Conservation (phyloP, 148 eudicot genomes). For the Rhododendron ferrugineum region DNA sequence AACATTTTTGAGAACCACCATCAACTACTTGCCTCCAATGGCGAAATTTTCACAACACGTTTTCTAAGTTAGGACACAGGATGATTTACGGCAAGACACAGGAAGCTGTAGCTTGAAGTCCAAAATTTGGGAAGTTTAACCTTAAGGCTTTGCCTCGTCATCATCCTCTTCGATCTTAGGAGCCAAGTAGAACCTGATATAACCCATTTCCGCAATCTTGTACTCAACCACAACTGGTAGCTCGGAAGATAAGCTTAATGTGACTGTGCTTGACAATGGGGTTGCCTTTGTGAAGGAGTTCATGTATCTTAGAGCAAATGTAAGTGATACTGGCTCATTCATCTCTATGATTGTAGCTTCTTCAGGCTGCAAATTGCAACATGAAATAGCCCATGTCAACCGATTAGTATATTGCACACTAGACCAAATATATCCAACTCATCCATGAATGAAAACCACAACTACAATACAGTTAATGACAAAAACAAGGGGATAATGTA, state of each 20-base stretch:
- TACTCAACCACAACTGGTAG: slow-evolving; percentile 67
- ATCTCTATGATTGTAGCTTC: slow-evolving; percentile 51
- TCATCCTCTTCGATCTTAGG: slow-evolving; percentile 75
- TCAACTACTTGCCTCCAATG: not conserved
- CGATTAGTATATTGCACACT: not conserved
- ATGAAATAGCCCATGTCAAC: not conserved
- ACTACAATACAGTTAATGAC: not conserved
- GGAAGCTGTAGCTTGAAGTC: not conserved
- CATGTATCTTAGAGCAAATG: slow-evolving; percentile 65
- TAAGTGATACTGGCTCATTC: slow-evolving; percentile 41
- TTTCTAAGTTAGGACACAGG: not conserved
- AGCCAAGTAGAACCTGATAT: slow-evolving; percentile 65
- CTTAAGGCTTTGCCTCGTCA: slow-evolving; percentile 22
- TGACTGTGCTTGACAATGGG: slow-evolving; percentile 49
- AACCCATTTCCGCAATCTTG: slow-evolving; percentile 70
- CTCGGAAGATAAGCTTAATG: slow-evolving; percentile 52
- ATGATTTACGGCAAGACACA: not conserved
- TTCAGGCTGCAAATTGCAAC: slow-evolving; percentile 44
- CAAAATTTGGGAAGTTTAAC: not conserved
- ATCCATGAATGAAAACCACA: not conserved
- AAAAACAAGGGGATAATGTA: not conserved
- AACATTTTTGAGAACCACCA: not conserved
- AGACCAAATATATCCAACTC: not conserved
- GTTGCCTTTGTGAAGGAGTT: slow-evolving; percentile 66
- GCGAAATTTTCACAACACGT: not conserved